Evolutionary conservation across 2,329 filamentous ascomycete species (phyloP).

Genomic region (Aureobasidium sp.): DNA sequence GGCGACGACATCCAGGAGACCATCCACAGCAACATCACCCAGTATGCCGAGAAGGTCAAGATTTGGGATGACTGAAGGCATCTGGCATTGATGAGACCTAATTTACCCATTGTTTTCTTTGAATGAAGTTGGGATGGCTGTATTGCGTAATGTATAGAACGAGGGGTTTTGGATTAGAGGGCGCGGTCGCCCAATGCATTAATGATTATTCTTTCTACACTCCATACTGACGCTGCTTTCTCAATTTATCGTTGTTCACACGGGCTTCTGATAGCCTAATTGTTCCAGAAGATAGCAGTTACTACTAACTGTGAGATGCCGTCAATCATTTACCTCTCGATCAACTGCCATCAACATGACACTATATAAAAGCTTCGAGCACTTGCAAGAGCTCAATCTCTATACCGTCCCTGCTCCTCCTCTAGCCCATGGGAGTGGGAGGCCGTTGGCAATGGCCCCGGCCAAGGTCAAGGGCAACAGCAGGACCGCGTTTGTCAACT

Average conservation of each 20-base stretch:
- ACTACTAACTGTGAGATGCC: no score
- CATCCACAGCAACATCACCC: constrained; percentile 70
- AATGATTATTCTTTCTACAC: not conserved
- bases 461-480: no score
- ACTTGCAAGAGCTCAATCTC: not conserved
- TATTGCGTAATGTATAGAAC: not conserved
- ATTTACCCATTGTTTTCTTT: not conserved
- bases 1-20: constrained; percentile 72
- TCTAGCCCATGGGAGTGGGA: no score
- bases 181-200: not conserved
- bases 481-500: no score
- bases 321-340: not conserved
- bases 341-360: no score
- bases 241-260: not conserved
- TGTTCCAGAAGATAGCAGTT: no score
- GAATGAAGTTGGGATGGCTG: not conserved
- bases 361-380: not conserved
- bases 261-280: no score
- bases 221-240: not conserved
- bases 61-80: constrained; percentile 58
- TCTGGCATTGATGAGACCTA: not conserved
- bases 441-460: no score
- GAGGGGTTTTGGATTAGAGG: not conserved
- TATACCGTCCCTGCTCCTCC: no score
- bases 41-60: constrained; percentile 78